A percentile compares a stretch with the other conserved stretches of the same genome.
phyloP scores from a whole-genome alignment of 176 grass and related monocot genomes.

The Secale cereale region DNA sequence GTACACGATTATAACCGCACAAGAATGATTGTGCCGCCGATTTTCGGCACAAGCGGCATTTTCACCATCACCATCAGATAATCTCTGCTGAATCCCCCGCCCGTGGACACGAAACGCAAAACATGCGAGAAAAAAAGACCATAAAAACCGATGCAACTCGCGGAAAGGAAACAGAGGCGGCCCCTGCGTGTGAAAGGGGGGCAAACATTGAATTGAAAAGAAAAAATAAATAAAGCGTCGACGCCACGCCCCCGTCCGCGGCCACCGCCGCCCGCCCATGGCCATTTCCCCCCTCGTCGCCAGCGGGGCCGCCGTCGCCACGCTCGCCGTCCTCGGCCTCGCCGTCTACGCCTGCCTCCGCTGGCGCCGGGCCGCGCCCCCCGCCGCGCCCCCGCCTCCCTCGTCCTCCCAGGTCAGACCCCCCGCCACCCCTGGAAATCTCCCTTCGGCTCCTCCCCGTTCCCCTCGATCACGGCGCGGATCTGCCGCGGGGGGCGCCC shows the following conservation, averaged over 20 bases:
- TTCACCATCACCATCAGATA: not conserved
- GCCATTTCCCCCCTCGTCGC: slow-evolving; percentile 26
- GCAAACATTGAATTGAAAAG: not conserved
- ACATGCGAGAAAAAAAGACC: not conserved
- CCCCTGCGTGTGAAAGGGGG: not conserved
- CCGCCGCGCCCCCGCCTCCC: not conserved
- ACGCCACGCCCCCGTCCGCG: not conserved
- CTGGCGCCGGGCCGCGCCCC: not conserved
- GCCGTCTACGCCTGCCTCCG: slow-evolving; percentile 36
- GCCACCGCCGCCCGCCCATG: not conserved
- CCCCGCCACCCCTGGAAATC: not conserved
- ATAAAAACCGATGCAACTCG: not conserved
- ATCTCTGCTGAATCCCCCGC: too few species aligned
- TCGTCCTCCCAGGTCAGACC: slow-evolving; percentile 6
- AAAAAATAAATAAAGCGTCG: not conserved
- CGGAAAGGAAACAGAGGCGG: not conserved
- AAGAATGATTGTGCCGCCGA: not conserved
- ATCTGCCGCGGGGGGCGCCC: not conserved
- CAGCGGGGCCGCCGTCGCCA: slow-evolving; percentile 17
- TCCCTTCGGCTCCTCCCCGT: not conserved
- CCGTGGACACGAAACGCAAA: not conserved
- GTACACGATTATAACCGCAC: too few species aligned
- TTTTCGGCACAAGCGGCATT: too few species aligned
- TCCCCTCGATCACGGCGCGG: not conserved
- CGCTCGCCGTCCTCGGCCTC: slow-evolving; percentile 36